Evolutionary conservation across 352 stramenopile species (phyloP).

Genomic region (Blastocystis sp.): DNA sequence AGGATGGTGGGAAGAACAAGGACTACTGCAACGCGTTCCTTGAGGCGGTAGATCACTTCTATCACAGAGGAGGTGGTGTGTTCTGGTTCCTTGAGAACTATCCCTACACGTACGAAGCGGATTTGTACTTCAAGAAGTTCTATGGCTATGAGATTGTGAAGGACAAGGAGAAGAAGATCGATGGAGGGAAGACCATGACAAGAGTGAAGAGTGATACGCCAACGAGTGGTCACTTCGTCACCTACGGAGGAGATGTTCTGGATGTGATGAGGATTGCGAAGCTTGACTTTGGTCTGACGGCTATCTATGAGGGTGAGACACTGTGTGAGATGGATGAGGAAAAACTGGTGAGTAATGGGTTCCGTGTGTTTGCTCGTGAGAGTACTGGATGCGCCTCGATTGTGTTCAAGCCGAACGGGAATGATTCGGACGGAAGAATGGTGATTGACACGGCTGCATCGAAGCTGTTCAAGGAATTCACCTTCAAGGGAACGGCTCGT

Average conservation of each 20-base stretch:
- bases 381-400: slow-evolving; percentile 35
- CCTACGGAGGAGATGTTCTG: slow-evolving; percentile 13
- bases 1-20: background rate
- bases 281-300: slow-evolving; percentile 24
- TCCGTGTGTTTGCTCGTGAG: slow-evolving; percentile 45
- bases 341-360: slow-evolving; percentile 26
- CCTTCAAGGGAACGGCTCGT: slow-evolving; percentile 23
- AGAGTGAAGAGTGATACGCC: slow-evolving; percentile 6
- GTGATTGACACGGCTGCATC: slow-evolving; percentile 56
- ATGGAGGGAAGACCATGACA: slow-evolving; percentile 45
- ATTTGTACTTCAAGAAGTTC: slow-evolving; percentile 31
- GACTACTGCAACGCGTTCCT: slow-evolving; percentile 19
- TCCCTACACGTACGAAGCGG: slow-evolving; percentile 40
- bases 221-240: slow-evolving; percentile 38
- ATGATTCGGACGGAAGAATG: slow-evolving; percentile 35
- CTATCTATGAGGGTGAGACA: slow-evolving; percentile 29
- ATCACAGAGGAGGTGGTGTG: slow-evolving; percentile 31
- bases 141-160: slow-evolving; percentile 36
- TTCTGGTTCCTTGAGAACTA: slow-evolving; percentile 56
- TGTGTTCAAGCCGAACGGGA: slow-evolving; percentile 11
- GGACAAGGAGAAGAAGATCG: slow-evolving; percentile 6
- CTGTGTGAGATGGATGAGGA: slow-evolving; percentile 29
- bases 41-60: background rate
- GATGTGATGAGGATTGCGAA: background rate
- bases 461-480: slow-evolving; percentile 36